Evolutionary conservation across 805 yeast species (phyloP).

Genomic region (Hyphopichia homilentoma): DNA sequence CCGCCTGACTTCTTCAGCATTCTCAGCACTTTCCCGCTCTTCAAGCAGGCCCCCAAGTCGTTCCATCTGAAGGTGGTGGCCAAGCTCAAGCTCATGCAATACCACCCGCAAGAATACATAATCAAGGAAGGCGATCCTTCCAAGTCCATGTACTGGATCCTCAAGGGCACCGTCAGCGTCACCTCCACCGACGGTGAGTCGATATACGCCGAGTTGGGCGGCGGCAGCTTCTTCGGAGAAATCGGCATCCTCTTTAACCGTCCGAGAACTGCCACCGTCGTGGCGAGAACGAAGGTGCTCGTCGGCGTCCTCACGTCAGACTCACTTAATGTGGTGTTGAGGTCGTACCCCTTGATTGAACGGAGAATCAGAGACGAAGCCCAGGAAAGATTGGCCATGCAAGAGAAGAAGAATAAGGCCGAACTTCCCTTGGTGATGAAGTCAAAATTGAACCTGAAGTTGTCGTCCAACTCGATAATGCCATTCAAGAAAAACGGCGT

Average conservation of each 20-base stretch:
- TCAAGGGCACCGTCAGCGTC: conserved; percentile 73
- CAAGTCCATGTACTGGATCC: conserved; percentile 74
- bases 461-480: background rate
- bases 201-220: conserved; percentile 62
- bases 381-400: conserved; percentile 70
- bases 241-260: conserved; percentile 72
- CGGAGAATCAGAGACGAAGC: conserved; percentile 73
- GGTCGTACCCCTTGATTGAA: conserved; percentile 62
- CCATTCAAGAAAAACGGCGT: too few relatives aligned
- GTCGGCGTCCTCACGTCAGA: conserved; percentile 68
- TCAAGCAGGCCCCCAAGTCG: conserved; percentile 61
- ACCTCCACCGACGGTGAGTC: conserved; percentile 77
- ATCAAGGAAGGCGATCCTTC: conserved; percentile 72
- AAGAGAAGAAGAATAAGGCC: conserved; percentile 52
- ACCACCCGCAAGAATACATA: conserved; percentile 65
- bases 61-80: conserved; percentile 60
- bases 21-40: conserved; percentile 57
- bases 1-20: conserved; percentile 56
- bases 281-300: conserved; percentile 63
- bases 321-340: conserved; percentile 54
- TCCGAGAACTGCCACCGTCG: conserved; percentile 77
- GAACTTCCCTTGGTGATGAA: background rate
- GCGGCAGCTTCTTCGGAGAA: conserved; percentile 76
- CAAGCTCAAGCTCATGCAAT: conserved; percentile 55
- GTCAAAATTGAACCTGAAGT: background rate